Evolutionary conservation across 306 rosid species (phyloP).

Genomic region (Cajanus cajan): DNA sequence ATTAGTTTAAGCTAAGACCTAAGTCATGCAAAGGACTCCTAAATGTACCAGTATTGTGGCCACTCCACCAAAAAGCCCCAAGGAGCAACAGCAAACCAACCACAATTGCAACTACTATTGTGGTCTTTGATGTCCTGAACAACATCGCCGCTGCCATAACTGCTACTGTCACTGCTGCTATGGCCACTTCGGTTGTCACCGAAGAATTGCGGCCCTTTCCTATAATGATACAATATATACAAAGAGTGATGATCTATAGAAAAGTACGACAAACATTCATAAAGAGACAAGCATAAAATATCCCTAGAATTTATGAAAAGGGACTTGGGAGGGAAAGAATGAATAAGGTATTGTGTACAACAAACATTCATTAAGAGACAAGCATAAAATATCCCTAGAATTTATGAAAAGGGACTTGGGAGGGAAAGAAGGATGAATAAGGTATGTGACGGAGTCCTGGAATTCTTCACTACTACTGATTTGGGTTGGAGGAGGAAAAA

Average conservation of each 20-base stretch:
- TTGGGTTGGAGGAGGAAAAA: neutral
- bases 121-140: constrained; percentile 62
- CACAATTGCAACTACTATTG: constrained; percentile 62
- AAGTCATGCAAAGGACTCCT: constrained; percentile 57
- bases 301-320: constrained; percentile 25
- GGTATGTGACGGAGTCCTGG: constrained; percentile 16
- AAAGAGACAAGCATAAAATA: constrained; percentile 31
- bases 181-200: constrained; percentile 73
- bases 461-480: neutral
- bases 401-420: constrained; percentile 20
- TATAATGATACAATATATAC: constrained; percentile 71
- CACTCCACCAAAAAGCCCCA: constrained; percentile 78
- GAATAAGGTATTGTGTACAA: constrained; percentile 17
- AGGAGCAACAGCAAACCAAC: constrained; percentile 73
- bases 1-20: constrained; percentile 52
- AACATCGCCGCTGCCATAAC: constrained; percentile 73
- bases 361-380: no score
- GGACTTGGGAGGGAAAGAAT: neutral
- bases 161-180: constrained; percentile 76
- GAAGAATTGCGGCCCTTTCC: constrained; percentile 76
- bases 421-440: neutral
- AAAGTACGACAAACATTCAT: constrained; percentile 37
- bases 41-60: constrained; percentile 56
- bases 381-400: constrained; percentile 27
- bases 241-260: constrained; percentile 54